Evolutionary conservation across 2,329 filamentous ascomycete genomes (phyloP), one percentile per base, ranked within the genome.

Genomic region (Zopfia rhizophila): DNA sequence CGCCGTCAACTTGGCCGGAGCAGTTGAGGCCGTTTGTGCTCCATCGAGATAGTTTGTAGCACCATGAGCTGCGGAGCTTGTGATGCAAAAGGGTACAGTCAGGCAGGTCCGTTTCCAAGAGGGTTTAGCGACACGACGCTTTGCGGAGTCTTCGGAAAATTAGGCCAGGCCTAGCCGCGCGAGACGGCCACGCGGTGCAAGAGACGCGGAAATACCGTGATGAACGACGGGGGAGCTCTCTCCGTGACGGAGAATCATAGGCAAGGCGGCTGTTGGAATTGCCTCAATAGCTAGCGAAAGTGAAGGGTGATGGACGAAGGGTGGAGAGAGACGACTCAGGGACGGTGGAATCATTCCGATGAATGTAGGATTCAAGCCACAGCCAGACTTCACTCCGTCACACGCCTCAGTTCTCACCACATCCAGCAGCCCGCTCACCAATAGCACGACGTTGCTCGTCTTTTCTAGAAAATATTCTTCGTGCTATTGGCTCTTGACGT

Each of bases 1-100:
- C 35, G 39, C 45, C 38, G 50, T 55, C 53, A 50, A 54, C 52
- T 57, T 57, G 46, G 51, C 53, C 64, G 63, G 61, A 63, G 56
- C 53, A 41, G 38, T 46, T 51, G 44, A 51, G 48, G 53, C 64
- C 60, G 65, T 49, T 58, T 53, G 46, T 61, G 51, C 53, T 61
- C 48, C 54, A 48, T 63, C 28, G 40, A 62, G 56, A 53, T 55
- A 51, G 53, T 60, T 53, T 53, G 55, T 57, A 53, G 33, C 47
- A 60, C 55, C 50, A 45, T 48, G 43, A 56, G 45, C 48, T 52
- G 48, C 46, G 48, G 45, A 52, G 42, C 31, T 51, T 46, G 40
- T 30, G 48, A 23, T 38, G 22, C 35, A 21, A 42, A 45, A 53
- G 42, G 45, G 48, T 49, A 38, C 46, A 40, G 29, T 31, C 25